Conservation (phyloP, 139 green algal genomes). For the Penium margaritaceum region DNA sequence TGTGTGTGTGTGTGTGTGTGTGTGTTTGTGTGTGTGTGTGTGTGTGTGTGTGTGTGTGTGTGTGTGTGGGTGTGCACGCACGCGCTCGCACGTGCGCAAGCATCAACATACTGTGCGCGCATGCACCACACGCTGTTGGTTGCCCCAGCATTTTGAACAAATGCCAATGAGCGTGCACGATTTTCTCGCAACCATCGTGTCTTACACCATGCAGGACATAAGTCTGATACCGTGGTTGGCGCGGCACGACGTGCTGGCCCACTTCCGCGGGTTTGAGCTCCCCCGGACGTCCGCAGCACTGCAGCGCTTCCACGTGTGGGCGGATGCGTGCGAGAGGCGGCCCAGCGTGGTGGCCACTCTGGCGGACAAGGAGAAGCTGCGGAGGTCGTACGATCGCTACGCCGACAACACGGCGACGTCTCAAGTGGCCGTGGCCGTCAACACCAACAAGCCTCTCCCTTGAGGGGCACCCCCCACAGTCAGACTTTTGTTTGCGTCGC, state of each 20-base stretch:
- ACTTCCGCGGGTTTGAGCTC: slow-evolving; percentile 34
- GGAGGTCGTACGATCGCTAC: slow-evolving; percentile 41
- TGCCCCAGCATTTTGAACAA: too few relatives aligned
- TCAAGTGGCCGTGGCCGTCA: slow-evolving; percentile 39
- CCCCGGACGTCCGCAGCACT: slow-evolving; percentile 18
- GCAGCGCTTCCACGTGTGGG: slow-evolving; percentile 14
- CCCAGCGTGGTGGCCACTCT: slow-evolving; percentile 38
- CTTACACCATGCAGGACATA: too few relatives aligned
- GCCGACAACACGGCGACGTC: slow-evolving; percentile 38
- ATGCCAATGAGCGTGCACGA: too few relatives aligned
- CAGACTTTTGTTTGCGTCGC: too few relatives aligned
- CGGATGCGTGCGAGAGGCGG: not conserved
- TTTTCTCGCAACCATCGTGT: too few relatives aligned
- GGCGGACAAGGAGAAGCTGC: slow-evolving; percentile 26
- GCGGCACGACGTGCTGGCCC: slow-evolving; percentile 19
- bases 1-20: not conserved
- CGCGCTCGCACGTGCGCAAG: not conserved
- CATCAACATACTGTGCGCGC: too few relatives aligned
- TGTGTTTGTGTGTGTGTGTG: not conserved
- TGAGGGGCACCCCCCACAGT: too few relatives aligned
- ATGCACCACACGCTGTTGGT: too few relatives aligned
- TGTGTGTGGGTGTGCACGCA: not conserved
- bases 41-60: not conserved
- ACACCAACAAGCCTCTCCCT: slow-evolving; percentile 25
- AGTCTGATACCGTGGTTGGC: slow-evolving; percentile 26